phyloP scores from a whole-genome alignment of 768 basidiomycete species.

The Dictyophora rubrovolvata region DNA sequence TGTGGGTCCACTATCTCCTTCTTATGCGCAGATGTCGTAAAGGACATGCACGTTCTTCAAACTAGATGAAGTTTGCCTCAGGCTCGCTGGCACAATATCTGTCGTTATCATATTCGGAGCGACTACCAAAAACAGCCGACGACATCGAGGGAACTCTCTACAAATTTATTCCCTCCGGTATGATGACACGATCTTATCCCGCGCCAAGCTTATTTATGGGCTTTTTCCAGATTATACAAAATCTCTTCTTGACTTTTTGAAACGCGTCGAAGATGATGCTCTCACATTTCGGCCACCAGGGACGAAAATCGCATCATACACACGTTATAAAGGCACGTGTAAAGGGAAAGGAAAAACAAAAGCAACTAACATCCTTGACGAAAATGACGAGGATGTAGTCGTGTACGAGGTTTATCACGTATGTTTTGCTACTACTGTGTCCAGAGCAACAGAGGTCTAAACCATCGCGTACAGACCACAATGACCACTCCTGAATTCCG shows the following conservation, averaged over 20 bases:
- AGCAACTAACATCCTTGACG: conserved; percentile 24
- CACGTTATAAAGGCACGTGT: conserved; percentile 45
- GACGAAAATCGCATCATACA: conserved; percentile 65
- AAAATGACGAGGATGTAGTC: conserved; percentile 49
- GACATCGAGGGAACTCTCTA: conserved; percentile 74
- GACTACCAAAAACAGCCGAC: conserved; percentile 64
- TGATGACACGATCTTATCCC: conserved; percentile 9
- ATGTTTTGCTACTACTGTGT: conserved; percentile 21
- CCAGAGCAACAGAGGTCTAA: background rate
- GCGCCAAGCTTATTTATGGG: background rate
- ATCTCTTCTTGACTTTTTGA: conserved; percentile 54
- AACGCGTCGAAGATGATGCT: conserved; percentile 72
- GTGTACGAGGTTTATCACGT: conserved; percentile 90
- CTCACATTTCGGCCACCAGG: conserved; percentile 67
- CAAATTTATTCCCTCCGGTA: conserved; percentile 69
- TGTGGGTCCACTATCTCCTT: conserved; percentile 34
- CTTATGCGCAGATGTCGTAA: background rate
- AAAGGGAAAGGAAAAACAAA: conserved; percentile 36
- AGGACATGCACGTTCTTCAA: background rate
- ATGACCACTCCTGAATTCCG: conserved; percentile 81
- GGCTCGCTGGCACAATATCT: conserved; percentile 78
- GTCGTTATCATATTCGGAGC: conserved; percentile 53
- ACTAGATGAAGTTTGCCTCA: conserved; percentile 75
- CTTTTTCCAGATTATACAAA: conserved; percentile 48
- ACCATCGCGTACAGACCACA: conserved; percentile 43